Base-by-base conservation (phyloP, 75 land plant species). In the Sequoia sempervirens region DNA sequence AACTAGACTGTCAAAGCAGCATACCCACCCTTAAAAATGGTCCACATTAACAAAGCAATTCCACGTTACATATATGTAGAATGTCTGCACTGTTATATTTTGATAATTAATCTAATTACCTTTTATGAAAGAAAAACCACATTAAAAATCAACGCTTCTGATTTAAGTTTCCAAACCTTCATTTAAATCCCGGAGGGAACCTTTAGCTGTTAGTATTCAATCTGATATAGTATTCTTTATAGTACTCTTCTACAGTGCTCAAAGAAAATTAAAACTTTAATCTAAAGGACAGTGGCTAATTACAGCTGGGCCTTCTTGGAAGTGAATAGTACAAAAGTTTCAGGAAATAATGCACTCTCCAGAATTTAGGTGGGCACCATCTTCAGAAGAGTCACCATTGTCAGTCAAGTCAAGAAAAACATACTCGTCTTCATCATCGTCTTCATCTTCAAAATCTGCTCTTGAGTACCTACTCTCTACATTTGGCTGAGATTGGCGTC, bases 281-380 rank as follows among this genome's bases (percentile, higher is more conserved):
- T 26, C 28, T 45, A 10, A 78, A 5, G 41, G 11, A n/a, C 9
- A 78, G 80, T 20, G 50, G 47, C 14, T 78, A 45, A 78, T 45
- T 78, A 76, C 46, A 45, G 20, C 78, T 75, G 78, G 40, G 43
- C 28, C 47, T 5, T 11, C 2, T 7, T 45, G 30, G n/a, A 43
- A 26, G 47, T n/a, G 47, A 78, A 12, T 8, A 78, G 80, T 20
- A n/a, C n/a, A 26, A 45, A 80, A 89, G 86, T 89, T 90, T 88
- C 81, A 92, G 85, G 87, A 86, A 34, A 91, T 89, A 50, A 83
- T 89, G 82, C 94, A 92, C 38, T 91, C 94, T 79, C 84, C 80
- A 41, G 86, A 81, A 85, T 84, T 82, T 23, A 79, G 70, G 40
- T 78, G 15, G 26, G 15, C 56, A 68, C 66, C 87, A 4, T 88